Conservation (phyloP, 1,284 basidiomycete species). For the Fistulina hepatica region DNA sequence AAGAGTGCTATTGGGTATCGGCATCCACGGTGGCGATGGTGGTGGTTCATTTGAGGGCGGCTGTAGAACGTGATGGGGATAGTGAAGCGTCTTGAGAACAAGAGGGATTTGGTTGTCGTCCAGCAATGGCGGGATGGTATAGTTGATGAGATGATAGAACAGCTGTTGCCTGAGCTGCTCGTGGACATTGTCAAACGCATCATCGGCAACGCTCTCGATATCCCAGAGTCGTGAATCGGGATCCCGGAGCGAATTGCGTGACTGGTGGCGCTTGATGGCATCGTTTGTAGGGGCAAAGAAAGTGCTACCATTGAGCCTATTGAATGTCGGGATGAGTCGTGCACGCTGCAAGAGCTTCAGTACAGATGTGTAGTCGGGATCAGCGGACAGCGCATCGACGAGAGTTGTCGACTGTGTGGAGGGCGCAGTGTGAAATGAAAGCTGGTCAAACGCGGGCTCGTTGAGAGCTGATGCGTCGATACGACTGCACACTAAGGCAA, state of each 20-base stretch:
- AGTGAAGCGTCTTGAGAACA: slow-evolving; percentile 59
- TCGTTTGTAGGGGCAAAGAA: slow-evolving; percentile 94
- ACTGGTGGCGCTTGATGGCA: slow-evolving; percentile 56
- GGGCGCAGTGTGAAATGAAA: too few relatives aligned
- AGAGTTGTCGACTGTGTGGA: slow-evolving; percentile 44
- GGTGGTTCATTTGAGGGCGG: slow-evolving; percentile 56
- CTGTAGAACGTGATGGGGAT: slow-evolving; percentile 44
- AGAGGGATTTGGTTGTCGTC: slow-evolving; percentile 27
- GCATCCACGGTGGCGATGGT: slow-evolving; percentile 76
- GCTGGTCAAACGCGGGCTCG: slow-evolving; percentile 1
- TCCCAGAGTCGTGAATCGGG: slow-evolving; percentile 49
- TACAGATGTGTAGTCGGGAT: slow-evolving; percentile 73
- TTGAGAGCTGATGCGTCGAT: too few relatives aligned
- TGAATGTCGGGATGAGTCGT: slow-evolving; percentile 85
- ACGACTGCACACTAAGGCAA: too few relatives aligned
- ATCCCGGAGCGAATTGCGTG: too few relatives aligned
- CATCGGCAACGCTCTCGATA: slow-evolving; percentile 31
- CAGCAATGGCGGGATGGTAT: slow-evolving; percentile 49
- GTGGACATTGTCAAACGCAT: slow-evolving; percentile 71
- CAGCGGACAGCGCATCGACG: slow-evolving; percentile 67
- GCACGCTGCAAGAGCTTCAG: slow-evolving; percentile 77
- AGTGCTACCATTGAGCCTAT: slow-evolving; percentile 72
- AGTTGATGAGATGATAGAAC: slow-evolving; percentile 92
- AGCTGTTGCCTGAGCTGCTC: slow-evolving; percentile 81
- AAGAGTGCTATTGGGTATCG: slow-evolving; percentile 70